Conservation (phyloP, 495 filamentous ascomycete genomes). For the Hyaloscypha hepaticicola region DNA sequence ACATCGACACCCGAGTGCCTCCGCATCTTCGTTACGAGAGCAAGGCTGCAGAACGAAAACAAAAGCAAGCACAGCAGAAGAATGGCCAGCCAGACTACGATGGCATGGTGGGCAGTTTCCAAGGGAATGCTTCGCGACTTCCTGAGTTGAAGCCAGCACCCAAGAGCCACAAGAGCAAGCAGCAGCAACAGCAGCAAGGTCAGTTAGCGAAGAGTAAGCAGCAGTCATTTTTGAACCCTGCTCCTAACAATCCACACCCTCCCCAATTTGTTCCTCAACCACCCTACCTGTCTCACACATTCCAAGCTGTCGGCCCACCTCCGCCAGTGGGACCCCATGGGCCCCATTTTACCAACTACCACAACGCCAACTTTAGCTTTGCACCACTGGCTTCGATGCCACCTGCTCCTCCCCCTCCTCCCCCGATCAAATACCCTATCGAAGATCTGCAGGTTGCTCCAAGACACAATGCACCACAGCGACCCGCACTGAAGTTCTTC, state of each 20-base stretch:
- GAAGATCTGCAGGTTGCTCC: conserved; percentile 83
- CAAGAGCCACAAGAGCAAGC: conserved; percentile 72
- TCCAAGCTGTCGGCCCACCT: conserved; percentile 27
- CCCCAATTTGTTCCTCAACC: conserved; percentile 16
- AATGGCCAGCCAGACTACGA: conserved; percentile 47
- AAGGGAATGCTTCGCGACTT: conserved; percentile 48
- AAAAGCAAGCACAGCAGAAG: conserved; percentile 64
- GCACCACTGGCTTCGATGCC: conserved; percentile 37
- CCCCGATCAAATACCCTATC: conserved; percentile 88
- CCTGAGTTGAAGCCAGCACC: conserved; percentile 79
- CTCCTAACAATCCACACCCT: conserved; percentile 23
- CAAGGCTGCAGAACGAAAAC: conserved; percentile 75
- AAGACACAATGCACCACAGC: conserved; percentile 51
- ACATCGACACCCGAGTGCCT: conserved; percentile 81
- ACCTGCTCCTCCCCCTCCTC: conserved; percentile 63
- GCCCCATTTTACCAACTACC: conserved; percentile 27
- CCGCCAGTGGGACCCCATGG: conserved; percentile 26
- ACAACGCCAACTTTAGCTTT: conserved; percentile 26
- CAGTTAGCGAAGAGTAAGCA: conserved; percentile 29
- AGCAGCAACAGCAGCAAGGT: conserved; percentile 32
- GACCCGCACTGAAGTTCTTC: conserved; percentile 78
- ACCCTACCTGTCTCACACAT: conserved; percentile 29
- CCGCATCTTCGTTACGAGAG: conserved; percentile 76
- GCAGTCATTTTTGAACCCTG: conserved; percentile 31
- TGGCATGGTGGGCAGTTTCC: conserved; percentile 37